These are phyloP conservation scores for Whalleya microplaca DNA, from an alignment of 2,329 filamentous ascomycete genomes.

Conservation along the genomic window DNA sequence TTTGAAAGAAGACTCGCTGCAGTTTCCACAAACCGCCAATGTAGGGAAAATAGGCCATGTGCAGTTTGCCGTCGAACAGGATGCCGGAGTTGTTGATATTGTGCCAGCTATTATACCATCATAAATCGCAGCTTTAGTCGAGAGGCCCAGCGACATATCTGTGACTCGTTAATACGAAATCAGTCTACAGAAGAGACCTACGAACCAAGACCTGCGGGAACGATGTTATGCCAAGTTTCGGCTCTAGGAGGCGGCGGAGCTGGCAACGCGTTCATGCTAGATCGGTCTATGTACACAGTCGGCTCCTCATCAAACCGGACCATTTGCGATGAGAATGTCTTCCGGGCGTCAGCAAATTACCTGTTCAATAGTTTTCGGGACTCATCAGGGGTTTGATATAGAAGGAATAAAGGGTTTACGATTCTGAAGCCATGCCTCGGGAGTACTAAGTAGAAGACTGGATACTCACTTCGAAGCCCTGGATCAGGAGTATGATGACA, in stretches of 20 bases:
- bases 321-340: slow-evolving; percentile 45
- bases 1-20: slow-evolving; percentile 20
- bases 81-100: slow-evolving; percentile 30
- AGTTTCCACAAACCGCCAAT: slow-evolving; percentile 42
- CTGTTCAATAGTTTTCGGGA: too few species aligned
- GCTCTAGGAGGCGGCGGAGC: slow-evolving; percentile 38
- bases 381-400: too few species aligned
- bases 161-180: slow-evolving; percentile 2
- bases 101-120: slow-evolving; percentile 41
- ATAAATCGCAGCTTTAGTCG: slow-evolving; percentile 44
- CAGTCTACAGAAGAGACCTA: neutral
- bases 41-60: slow-evolving; percentile 43
- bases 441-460: too few species aligned
- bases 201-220: slow-evolving; percentile 25
- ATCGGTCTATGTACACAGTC: slow-evolving; percentile 21
- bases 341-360: too few species aligned
- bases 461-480: slow-evolving; percentile 46
- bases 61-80: slow-evolving; percentile 41
- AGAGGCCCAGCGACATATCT: slow-evolving; percentile 34
- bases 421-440: too few species aligned
- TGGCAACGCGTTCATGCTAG: slow-evolving; percentile 19
- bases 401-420: too few species aligned
- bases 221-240: slow-evolving; percentile 41
- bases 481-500: slow-evolving; percentile 39
- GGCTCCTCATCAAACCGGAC: slow-evolving; percentile 38